phyloP scores from a whole-genome alignment of 805 yeast genomes.

The Myxozyma melibiosi region DNA sequence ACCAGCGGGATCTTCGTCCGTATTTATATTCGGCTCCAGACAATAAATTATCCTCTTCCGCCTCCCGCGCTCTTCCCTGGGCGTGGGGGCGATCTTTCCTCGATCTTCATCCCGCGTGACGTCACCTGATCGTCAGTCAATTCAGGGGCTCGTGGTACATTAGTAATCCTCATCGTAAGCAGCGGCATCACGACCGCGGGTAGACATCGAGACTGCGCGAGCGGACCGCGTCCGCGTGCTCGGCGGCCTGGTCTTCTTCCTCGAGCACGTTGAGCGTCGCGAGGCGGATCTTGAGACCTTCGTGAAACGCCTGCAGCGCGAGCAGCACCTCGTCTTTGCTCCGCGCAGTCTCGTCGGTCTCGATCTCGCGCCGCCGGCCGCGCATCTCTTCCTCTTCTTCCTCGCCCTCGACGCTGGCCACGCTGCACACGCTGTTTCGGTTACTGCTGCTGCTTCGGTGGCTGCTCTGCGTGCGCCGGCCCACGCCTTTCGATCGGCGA shows the following conservation, averaged over 20 bases:
- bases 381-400: background rate
- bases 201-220: constrained; percentile 8
- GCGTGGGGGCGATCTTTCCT: too few relatives aligned
- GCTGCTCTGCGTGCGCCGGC: background rate
- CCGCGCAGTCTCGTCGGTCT: background rate
- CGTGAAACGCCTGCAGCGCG: constrained; percentile 15
- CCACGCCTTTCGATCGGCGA: constrained; percentile 1
- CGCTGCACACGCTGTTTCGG: background rate
- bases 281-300: constrained; percentile 12
- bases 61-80: too few relatives aligned
- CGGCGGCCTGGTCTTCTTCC: background rate
- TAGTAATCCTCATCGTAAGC: too few relatives aligned
- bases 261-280: constrained; percentile 9
- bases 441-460: background rate
- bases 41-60: too few relatives aligned
- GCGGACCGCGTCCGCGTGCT: background rate
- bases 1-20: too few relatives aligned
- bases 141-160: too few relatives aligned
- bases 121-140: too few relatives aligned
- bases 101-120: too few relatives aligned
- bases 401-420: background rate
- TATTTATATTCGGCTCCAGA: too few relatives aligned
- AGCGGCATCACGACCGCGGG: too few relatives aligned
- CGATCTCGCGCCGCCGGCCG: background rate
- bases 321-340: constrained; percentile 2